Evolutionary conservation across 1,284 basidiomycete genomes (phyloP).

Genomic region (Termitomyces sp.): DNA sequence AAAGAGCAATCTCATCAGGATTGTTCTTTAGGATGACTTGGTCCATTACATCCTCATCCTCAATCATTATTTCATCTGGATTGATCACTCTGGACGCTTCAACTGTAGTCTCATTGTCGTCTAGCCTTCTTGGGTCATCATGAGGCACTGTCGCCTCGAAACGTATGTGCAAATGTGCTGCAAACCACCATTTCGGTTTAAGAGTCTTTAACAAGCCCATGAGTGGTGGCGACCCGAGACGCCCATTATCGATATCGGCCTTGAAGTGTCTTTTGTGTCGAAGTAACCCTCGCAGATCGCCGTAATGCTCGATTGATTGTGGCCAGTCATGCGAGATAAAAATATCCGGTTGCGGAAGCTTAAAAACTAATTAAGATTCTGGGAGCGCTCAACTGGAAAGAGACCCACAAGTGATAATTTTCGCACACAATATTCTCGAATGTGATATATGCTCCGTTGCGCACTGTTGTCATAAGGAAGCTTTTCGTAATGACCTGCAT

Average conservation of each 20-base stretch:
- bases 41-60: conserved; percentile 36
- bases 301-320: conserved; percentile 77
- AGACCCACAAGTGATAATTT: conserved; percentile 72
- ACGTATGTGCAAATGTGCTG: conserved; percentile 90
- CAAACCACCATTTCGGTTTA: conserved; percentile 90
- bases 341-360: conserved; percentile 65
- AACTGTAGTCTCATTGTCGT: neutral
- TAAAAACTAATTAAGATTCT: conserved; percentile 1
- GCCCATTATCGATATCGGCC: conserved; percentile 66
- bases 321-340: conserved; percentile 99
- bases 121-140: neutral
- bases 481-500: conserved; percentile 63
- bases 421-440: conserved; percentile 80
- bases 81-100: conserved; percentile 28
- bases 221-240: conserved; percentile 87
- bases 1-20: conserved; percentile 29
- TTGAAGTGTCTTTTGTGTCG: conserved; percentile 81
- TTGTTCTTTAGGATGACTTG: neutral
- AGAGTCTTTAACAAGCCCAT: conserved; percentile 73
- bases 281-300: conserved; percentile 66
- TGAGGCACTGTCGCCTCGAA: conserved; percentile 72
- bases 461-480: conserved; percentile 66
- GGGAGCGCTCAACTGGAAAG: neutral
- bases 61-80: conserved; percentile 66
- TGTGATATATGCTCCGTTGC: conserved; percentile 88